Conservation (phyloP, 108 stramenopile species). For the Seminavis robusta region DNA sequence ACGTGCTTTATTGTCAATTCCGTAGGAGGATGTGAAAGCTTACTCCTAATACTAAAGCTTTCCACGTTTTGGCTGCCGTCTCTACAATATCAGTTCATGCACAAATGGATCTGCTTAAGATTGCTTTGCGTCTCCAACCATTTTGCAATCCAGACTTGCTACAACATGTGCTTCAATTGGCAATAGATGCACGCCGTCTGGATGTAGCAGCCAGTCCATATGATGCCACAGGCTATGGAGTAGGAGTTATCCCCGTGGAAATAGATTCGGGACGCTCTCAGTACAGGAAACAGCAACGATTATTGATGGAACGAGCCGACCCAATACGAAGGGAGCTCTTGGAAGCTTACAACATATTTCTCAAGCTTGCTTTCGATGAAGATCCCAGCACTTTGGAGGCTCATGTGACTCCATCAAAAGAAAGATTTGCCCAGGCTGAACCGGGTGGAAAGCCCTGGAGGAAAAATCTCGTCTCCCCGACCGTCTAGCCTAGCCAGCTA, state of each 20-base stretch:
- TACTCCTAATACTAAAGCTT: neutral
- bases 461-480: conserved; percentile 33
- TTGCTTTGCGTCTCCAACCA: conserved; percentile 67
- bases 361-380: conserved; percentile 43
- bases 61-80: conserved; percentile 35
- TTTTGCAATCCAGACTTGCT: conserved; percentile 66
- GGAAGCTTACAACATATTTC: conserved; percentile 44
- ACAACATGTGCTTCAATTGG: conserved; percentile 49
- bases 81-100: too few species aligned
- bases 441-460: conserved; percentile 51
- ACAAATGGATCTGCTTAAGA: conserved; percentile 94
- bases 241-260: conserved; percentile 72
- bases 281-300: conserved; percentile 56
- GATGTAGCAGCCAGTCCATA: conserved; percentile 94
- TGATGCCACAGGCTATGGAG: conserved; percentile 60
- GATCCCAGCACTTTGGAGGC: too few species aligned
- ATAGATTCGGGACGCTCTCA: conserved; percentile 74
- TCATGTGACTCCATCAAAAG: too few species aligned
- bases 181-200: conserved; percentile 70
- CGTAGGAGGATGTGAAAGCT: neutral
- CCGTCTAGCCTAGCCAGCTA: too few species aligned
- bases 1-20: neutral
- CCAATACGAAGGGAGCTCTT: conserved; percentile 51
- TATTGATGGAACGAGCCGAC: conserved; percentile 55
- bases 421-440: conserved; percentile 34